Base-by-base conservation (phyloP, 352 stramenopile species). In the Phytophthora brassicae region DNA sequence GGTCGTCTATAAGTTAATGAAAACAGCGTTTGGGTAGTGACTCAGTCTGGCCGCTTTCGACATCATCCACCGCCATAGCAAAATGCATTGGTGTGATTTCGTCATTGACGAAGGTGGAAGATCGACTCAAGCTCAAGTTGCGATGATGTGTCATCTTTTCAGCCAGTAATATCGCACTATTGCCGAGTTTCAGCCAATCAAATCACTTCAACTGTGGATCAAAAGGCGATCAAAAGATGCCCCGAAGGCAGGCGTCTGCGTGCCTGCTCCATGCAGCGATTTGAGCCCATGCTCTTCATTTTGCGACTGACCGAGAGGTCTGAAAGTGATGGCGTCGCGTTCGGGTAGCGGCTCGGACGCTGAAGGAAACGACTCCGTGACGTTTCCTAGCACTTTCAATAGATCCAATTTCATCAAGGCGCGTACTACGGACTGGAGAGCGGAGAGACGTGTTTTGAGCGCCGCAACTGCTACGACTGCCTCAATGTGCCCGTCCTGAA, bases 381-480 rank as follows among this genome's bases (percentile, higher is more conserved):
- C 11, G 13, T 24, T 20, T 45, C 28, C 61, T 13, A 50, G 28
- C 3, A 64, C 29, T 36, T 56, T 44, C n/a, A 62, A 19, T 60
- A 43, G 60, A 12, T 56, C 52, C 17, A 64, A 63, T 46, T 59
- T 35, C 28, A 82, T 38, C 71, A 65, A 9, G 86, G 78, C 49
- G 65, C 55, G 16, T 82, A 82, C 68, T 86, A 88, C 56, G 71
- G 60, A 28, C 56, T 76, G 28, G 63, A 72, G 44, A 22, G 42
- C 0, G 68, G 62, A 0, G 58, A 72, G 19, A 59, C 35, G 12
- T 90, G 81, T 31, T 70, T 72, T 38, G 56, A 72, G 19, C 78
- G 66, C 13, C 75, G 81, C 16, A 75, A 56, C 24, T 90, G 81
- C 74, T 75, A 73, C 63, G 78, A 88, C 70, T 90, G 81, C 56